Evolutionary conservation across 352 stramenopile genomes (phyloP), one percentile per base, ranked within the genome.

Genomic region (Phytophthora syringae): DNA sequence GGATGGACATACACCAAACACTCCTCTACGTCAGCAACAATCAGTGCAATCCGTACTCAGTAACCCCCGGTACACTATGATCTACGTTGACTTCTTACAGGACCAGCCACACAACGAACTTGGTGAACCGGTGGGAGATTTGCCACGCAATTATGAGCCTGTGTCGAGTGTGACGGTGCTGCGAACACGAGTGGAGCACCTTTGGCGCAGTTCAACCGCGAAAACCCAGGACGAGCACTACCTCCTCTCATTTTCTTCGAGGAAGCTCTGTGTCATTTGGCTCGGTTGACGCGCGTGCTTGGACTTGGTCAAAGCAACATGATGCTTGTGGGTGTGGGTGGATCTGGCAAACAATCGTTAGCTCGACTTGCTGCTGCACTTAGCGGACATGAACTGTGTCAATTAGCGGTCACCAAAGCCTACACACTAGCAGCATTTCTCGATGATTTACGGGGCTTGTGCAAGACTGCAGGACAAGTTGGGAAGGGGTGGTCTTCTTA

Each of bases 161-260:
- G 86, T 87, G 5, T 18, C 72, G 4, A 85, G 47, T 44, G 39
- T 97, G 7, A 39, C 62, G 1, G 45, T 39, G 0, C 64, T 97
- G 3, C 83, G 84, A 5, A 56, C 67, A 3, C 78, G 88, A 15
- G 76, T 89, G 0, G 74, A 95, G 52, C 53, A 65, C 7, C 84
- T 10, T 60, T 97, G 18, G 58, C 70, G 1, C 72, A 86, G 37
- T 96, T 94, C 53, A 97, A 97, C 64, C 76, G 88, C 13, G 85
- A 95, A n/a, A 88, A 93, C 36, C 84, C 67, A 28, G 53, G 84
- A 18, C 70, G 68, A 1, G 79, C 77, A 20, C 63, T 82, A 20
- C 87, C 97, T 16, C 72, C 88, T 28, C 71, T 98, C 16, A 91
- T 98, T 28, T 69, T 98, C 1, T 98, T 98, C 48, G 91, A 97